Conservation (phyloP, 2,329 filamentous ascomycete species). For the Rutstroemia sp. region DNA sequence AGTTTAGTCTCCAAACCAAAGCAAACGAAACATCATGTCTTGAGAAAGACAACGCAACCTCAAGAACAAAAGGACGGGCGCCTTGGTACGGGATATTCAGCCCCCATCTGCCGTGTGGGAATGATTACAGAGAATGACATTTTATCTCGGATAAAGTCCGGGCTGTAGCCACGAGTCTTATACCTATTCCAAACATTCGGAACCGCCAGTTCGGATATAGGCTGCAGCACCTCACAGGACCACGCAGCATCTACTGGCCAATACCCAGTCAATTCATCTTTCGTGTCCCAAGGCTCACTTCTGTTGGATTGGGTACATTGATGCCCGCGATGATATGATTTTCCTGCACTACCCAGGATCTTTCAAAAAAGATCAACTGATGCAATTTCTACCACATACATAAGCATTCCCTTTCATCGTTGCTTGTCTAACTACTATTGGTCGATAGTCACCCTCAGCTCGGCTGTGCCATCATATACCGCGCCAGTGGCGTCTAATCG, state of each 20-base stretch:
- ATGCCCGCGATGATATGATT: neutral
- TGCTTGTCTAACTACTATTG: neutral
- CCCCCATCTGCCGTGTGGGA: no score
- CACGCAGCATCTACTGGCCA: no score
- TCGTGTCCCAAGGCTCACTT: neutral
- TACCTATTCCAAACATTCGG: neutral
- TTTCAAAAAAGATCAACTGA: neutral
- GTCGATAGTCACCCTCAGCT: neutral
- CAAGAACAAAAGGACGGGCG: no score
- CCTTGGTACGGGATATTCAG: no score
- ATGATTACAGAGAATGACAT: no score
- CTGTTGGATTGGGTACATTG: neutral
- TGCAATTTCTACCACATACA: no score
- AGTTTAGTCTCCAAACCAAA: no score
- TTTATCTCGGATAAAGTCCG: neutral
- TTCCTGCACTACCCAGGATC: no score
- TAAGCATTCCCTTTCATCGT: no score
- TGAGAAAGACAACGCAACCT: no score
- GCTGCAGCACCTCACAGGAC: neutral
- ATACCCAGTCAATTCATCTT: neutral
- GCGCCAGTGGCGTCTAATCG: conserved; percentile 8
- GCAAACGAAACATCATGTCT: no score
- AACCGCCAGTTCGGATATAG: neutral
- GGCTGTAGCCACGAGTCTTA: no score
- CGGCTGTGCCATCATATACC: neutral